phyloP scores from a whole-genome alignment of 2,329 filamentous ascomycete species.

The Fusarium citri region DNA sequence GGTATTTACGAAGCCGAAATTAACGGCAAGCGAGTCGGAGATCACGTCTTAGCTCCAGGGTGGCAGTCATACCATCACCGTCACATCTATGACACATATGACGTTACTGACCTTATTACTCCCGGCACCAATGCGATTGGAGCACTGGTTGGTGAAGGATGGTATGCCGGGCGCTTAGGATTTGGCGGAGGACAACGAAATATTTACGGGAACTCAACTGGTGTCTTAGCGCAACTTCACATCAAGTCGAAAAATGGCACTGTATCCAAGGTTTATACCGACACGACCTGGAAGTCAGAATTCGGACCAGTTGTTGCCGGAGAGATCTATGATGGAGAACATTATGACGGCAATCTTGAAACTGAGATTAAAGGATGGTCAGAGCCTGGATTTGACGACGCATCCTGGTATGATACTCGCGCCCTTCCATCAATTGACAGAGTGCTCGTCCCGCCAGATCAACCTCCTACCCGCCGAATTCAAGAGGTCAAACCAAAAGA shows the following conservation, averaged over 20 bases:
- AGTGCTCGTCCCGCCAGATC: constrained; percentile 50
- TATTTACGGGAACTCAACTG: constrained; percentile 54
- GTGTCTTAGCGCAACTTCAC: constrained; percentile 52
- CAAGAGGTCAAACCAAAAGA: constrained; percentile 47
- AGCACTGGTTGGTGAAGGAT: constrained; percentile 60
- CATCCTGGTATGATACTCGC: constrained; percentile 48
- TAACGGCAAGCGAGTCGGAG: constrained; percentile 52
- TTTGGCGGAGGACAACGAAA: constrained; percentile 37
- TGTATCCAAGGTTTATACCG: constrained; percentile 47
- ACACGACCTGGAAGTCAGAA: constrained; percentile 46
- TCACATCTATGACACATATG: constrained; percentile 63
- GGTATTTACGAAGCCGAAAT: constrained; percentile 61
- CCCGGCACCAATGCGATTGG: constrained; percentile 54
- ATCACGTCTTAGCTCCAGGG: constrained; percentile 60
- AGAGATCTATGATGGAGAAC: constrained; percentile 65
- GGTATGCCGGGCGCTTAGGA: constrained; percentile 56
- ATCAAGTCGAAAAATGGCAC: constrained; percentile 40
- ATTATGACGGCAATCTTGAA: constrained; percentile 59
- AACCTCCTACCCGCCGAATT: constrained; percentile 54
- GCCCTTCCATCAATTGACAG: not conserved
- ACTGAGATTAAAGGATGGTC: constrained; percentile 36
- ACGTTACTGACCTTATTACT: constrained; percentile 58
- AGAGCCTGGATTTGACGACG: constrained; percentile 43
- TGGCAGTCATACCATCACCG: constrained; percentile 64
- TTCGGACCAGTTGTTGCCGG: not conserved